These are phyloP conservation scores for Hypoxylon rickii DNA, from an alignment of 495 filamentous ascomycete species.

Conservation along the genomic window DNA sequence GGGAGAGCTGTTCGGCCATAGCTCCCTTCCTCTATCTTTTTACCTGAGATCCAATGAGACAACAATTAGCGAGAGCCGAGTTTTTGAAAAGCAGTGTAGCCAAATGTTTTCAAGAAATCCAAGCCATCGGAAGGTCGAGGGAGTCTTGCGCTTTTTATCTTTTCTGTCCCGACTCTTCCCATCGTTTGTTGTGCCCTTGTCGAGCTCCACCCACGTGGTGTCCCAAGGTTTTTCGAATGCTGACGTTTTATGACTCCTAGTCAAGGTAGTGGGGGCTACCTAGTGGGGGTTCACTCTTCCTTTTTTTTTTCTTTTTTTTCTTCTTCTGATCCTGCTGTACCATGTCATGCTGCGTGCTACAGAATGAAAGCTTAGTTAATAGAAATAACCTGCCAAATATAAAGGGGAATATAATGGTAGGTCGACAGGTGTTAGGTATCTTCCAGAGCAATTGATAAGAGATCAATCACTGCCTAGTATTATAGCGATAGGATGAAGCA, in stretches of 20 bases:
- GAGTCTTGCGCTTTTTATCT: conserved; percentile 33
- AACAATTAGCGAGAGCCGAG: neutral
- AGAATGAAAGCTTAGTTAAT: neutral
- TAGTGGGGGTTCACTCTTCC: conserved; percentile 21
- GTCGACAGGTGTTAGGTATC: too few relatives aligned
- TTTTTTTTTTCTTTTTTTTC: conserved; percentile 5
- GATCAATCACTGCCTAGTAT: too few relatives aligned
- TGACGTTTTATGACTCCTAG: conserved; percentile 18
- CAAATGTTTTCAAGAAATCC: conserved; percentile 2
- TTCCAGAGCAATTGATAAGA: too few relatives aligned
- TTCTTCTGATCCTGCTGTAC: conserved; percentile 1
- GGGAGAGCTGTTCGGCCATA: too few relatives aligned
- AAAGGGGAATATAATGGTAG: too few relatives aligned
- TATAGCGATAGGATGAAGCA: neutral
- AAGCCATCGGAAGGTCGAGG: conserved; percentile 27
- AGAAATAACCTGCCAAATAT: neutral
- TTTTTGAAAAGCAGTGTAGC: neutral
- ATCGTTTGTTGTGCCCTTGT: conserved; percentile 2
- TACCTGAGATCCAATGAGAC: too few relatives aligned
- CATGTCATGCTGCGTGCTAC: neutral
- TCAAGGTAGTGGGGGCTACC: conserved; percentile 17
- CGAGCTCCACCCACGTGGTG: conserved; percentile 31
- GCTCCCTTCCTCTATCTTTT: too few relatives aligned
- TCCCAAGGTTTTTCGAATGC: conserved; percentile 5
- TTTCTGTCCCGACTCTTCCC: conserved; percentile 20